A percentile compares a stretch with the other conserved stretches of the same genome.
These are phyloP conservation scores for Lachancea lanzarotensis DNA, from an alignment of 805 yeast genomes.

Conservation along the genomic window DNA sequence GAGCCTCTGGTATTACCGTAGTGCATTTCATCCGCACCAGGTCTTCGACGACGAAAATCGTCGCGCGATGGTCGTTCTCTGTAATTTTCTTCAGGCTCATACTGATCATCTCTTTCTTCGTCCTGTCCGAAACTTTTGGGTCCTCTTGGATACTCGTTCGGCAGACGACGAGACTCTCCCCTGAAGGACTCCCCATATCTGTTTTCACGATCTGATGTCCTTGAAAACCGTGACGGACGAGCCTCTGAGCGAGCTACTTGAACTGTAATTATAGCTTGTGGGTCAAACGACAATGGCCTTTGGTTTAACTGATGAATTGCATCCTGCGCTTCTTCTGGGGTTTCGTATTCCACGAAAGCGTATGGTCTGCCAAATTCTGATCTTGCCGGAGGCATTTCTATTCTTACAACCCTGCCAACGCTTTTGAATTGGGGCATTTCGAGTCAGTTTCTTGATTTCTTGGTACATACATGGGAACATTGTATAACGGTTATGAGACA, in stretches of 20 bases:
- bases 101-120: neutral
- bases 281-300: conserved; percentile 39
- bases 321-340: conserved; percentile 45
- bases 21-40: conserved; percentile 1
- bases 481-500: conserved; percentile 28
- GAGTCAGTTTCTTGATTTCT: neutral
- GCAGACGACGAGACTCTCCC: neutral
- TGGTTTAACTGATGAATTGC: conserved; percentile 44
- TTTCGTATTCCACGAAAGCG: conserved; percentile 57
- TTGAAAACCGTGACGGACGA: conserved; percentile 31
- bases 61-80: conserved; percentile 1
- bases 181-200: neutral
- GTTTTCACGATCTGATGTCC: neutral
- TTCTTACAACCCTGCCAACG: conserved; percentile 50
- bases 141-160: neutral
- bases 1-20: conserved; percentile 1
- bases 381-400: conserved; percentile 59
- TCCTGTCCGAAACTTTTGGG: neutral
- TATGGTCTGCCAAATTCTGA: conserved; percentile 52
- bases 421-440: conserved; percentile 16
- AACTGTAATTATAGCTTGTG: conserved; percentile 39
- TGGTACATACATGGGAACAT: conserved; percentile 4
- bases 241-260: conserved; percentile 55
- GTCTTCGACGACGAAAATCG: conserved; percentile 1
- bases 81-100: conserved; percentile 1